phyloP scores from a whole-genome alignment of 75 land plant species.

The Cupressus sempervirens region DNA sequence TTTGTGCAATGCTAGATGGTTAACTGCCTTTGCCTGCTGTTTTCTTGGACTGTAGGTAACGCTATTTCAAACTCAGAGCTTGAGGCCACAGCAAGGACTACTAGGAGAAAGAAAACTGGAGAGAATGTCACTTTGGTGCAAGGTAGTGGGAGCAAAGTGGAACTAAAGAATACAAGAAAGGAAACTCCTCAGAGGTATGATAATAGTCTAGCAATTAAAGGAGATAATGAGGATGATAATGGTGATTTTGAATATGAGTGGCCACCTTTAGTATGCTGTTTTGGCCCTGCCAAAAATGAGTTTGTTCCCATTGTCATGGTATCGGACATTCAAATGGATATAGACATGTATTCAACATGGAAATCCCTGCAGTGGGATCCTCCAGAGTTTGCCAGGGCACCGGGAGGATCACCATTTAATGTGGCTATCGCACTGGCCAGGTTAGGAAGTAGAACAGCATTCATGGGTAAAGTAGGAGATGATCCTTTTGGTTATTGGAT shows the following conservation, averaged over 20 bases:
- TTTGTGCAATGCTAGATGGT: slow-evolving; percentile 1
- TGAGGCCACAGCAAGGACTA: background rate
- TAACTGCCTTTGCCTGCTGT: background rate
- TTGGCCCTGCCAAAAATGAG: slow-evolving; percentile 86
- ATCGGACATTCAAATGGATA: slow-evolving; percentile 56
- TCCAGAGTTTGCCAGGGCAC: slow-evolving; percentile 85
- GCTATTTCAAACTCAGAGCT: slow-evolving; percentile 6
- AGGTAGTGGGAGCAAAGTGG: background rate
- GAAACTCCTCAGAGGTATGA: background rate
- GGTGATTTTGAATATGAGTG: background rate
- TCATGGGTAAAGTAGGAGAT: slow-evolving; percentile 85
- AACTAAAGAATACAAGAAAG: background rate
- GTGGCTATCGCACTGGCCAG: slow-evolving; percentile 81
- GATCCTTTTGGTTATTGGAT: slow-evolving; percentile 72
- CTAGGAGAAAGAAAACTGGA: background rate
- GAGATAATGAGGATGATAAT: background rate
- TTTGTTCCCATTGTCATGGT: slow-evolving; percentile 87
- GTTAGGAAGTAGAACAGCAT: slow-evolving; percentile 79
- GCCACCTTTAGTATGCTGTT: slow-evolving; percentile 92
- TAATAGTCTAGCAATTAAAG: background rate
- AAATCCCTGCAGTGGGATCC: slow-evolving; percentile 91
- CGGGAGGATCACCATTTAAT: slow-evolving; percentile 80
- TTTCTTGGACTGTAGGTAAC: background rate
- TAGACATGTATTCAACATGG: slow-evolving; percentile 91
- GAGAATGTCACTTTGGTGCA: background rate